These are phyloP conservation scores for Solanum paucissectum DNA, from an alignment of 257 asterid species.

Conservation along the genomic window DNA sequence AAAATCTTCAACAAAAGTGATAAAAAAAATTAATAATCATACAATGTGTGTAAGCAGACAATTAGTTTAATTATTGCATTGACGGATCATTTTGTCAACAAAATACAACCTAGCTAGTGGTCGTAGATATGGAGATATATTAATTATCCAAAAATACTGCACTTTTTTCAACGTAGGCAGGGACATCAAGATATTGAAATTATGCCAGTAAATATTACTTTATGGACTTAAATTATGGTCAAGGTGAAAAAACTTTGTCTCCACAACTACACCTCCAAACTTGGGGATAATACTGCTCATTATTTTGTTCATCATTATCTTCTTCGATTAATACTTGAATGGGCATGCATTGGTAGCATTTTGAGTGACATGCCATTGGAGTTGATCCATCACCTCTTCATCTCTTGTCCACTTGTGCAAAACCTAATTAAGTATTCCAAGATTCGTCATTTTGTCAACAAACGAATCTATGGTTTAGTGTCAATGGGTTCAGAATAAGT, in stretches of 20 bases:
- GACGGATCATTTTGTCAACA: background rate
- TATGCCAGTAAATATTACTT: background rate
- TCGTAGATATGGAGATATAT: background rate
- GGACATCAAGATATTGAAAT: background rate
- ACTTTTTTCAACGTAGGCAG: background rate
- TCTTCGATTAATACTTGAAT: background rate
- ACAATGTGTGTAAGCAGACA: background rate
- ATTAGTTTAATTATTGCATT: background rate
- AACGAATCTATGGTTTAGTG: background rate
- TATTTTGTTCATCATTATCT: background rate
- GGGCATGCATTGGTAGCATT: background rate
- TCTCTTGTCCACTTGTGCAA: background rate
- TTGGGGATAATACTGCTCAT: background rate
- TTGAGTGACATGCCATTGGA: background rate
- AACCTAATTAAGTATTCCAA: background rate
- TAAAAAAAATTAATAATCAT: background rate
- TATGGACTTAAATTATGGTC: background rate
- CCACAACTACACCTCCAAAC: background rate
- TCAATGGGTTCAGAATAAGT: background rate
- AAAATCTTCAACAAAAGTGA: background rate
- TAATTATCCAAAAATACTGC: background rate
- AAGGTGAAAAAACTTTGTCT: background rate
- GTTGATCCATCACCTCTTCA: background rate
- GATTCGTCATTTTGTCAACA: background rate
- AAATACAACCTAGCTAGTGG: background rate